Base-by-base conservation (phyloP, 1,139 yeast species). In the Yamadazyma trypodendri region DNA sequence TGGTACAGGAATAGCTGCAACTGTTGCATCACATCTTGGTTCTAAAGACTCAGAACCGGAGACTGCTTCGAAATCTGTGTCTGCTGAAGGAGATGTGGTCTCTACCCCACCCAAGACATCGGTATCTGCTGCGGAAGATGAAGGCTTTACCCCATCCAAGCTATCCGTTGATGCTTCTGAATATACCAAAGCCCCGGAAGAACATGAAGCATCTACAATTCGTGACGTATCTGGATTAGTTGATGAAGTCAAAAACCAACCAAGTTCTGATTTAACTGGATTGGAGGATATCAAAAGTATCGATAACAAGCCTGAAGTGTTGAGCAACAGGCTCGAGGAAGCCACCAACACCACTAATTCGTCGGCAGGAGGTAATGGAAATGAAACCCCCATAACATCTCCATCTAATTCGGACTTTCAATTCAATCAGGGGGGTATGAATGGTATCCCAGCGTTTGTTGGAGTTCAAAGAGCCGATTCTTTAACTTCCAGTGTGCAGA, bases 401-500 rank as follows among this genome's bases (percentile, higher is more conserved):
- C 83, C 82, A 33, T 72, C 71, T 32, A 67, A 65, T 32, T 75
- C 81, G 1, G 79, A 78, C 16, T 71, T 64, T 55, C 77, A 66
- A 44, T 73, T 70, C 71, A 65, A 81, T 56, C 63, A 78, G 81
- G 74, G 74, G 16, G 70, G 74, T 10, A 52, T 70, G 61, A 70
- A 65, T 4, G 75, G 74, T 1, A 66, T 71, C 70, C 76, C 77
- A 2, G 74, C 63, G 3, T 58, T 68, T 36, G 68, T 65, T 17
- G 75, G 75, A 2, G 73, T 71, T 6, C 75, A 68, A 50, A 60
- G 77, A 47, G 85, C 95, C 2, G 89, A 83, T 45, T 86, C 96
- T 0, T 77, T 85, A 36, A 84, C 96, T 0, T 88, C 96, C 0
- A 86, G 96, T 39, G 95, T 89, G 14, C 94, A 86, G 52, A 89